A percentile compares a stretch with the other conserved stretches of the same genome.
These are phyloP conservation scores for Aegilops umbellulata DNA, from an alignment of 176 grass and related monocot species.

Conservation along the genomic window DNA sequence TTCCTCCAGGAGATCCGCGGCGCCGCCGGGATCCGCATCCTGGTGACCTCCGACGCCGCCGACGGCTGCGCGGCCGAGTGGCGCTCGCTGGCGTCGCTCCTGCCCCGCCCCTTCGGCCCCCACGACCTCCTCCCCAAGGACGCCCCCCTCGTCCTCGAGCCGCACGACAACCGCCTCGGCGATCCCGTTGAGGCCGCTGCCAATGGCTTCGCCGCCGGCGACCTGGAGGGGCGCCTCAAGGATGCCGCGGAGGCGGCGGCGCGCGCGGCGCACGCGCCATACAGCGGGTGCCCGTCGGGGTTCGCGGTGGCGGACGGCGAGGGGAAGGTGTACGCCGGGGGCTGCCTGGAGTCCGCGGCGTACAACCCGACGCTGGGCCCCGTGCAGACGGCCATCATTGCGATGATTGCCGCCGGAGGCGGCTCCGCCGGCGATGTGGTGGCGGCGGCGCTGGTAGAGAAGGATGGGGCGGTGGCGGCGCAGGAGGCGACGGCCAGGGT, in stretches of 20 bases:
- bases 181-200: not conserved
- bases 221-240: slow-evolving; percentile 34
- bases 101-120: slow-evolving; percentile 73
- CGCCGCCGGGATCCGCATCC: slow-evolving; percentile 61
- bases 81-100: slow-evolving; percentile 66
- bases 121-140: slow-evolving; percentile 66
- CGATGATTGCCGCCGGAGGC: slow-evolving; percentile 44
- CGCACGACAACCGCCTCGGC: slow-evolving; percentile 63
- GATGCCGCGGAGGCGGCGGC: slow-evolving; percentile 60
- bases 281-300: slow-evolving; percentile 73
- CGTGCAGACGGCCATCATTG: slow-evolving; percentile 80
- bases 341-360: slow-evolving; percentile 73
- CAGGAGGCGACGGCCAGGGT: slow-evolving; percentile 78
- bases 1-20: slow-evolving; percentile 94
- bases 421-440: slow-evolving; percentile 28
- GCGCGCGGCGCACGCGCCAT: slow-evolving; percentile 74
- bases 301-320: slow-evolving; percentile 72
- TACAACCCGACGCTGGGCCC: slow-evolving; percentile 94
- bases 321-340: slow-evolving; percentile 67
- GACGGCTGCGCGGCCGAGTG: slow-evolving; percentile 47
- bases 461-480: slow-evolving; percentile 51
- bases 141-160: slow-evolving; percentile 72
- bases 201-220: slow-evolving; percentile 34
- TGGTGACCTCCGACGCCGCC: slow-evolving; percentile 72
- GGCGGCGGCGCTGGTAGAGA: slow-evolving; percentile 84